Base-by-base conservation (phyloP, 768 basidiomycete genomes). In the Cystofilobasidium ferigula region DNA sequence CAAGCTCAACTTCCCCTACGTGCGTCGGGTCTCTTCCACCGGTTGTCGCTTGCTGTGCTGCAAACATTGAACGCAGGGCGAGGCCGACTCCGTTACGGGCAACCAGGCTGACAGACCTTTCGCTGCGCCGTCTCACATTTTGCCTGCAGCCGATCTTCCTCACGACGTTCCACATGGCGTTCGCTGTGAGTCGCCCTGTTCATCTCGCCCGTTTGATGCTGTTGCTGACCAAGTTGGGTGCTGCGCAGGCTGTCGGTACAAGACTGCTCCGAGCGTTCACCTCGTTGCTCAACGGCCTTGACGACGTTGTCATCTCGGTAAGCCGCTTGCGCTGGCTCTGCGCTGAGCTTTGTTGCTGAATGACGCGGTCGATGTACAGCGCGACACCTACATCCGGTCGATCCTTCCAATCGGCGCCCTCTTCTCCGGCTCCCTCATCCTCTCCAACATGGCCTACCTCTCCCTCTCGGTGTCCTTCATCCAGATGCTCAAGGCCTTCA, bases 401-500 rank as follows among this genome's bases (percentile, higher is more conserved):
- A 97, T 98, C 70, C 80, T 97, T 18, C 94, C 94, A 26, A 94
- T 98, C 67, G 92, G 93, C 28, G 73, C 92, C 30, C 83, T 98
- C 64, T 98, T 98, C 82, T 89, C 87, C 40, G 94, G 86, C 30
- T 90, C 87, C 67, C 83, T 98, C 62, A 84, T 97, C 71, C 80
- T 93, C 66, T 87, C 85, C 78, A 98, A 98, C 77, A 88, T 87
- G 1, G 91, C 91, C 2, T 94, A 93, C 76, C 84, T 95, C 26
- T 86, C 89, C 72, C 83, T 98, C 70, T 86, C 85, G 70, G 89
- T 94, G 14, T 71, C 74, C 0, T 74, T 72, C 63, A 74, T 74
- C 36, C 70, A 72, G 59, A 71, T 71, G 73, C 84, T 93, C 75
- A 91, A 91, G 88, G 93, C 93, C 2, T 97, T 95, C 70, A 75